phyloP scores from a whole-genome alignment of 225 moss, liverwort and hornwort genomes.

The Rhytidiadelphus loreus region DNA sequence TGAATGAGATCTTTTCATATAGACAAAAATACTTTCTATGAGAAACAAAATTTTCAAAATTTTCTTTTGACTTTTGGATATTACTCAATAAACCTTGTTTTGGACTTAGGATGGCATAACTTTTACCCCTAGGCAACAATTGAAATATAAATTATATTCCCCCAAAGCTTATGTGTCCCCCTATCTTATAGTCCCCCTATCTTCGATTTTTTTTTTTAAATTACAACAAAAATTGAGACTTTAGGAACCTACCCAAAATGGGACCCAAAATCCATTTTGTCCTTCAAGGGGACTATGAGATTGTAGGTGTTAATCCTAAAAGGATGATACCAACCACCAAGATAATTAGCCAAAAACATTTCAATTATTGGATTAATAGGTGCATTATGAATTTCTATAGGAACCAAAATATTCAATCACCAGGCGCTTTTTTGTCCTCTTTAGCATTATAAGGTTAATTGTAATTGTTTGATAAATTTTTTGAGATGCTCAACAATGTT shows the following conservation, averaged over 20 bases:
- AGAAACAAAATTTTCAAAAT: neutral
- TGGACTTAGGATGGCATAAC: neutral
- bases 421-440: neutral
- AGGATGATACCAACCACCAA: rapidly evolving
- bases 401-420: neutral
- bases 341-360: rapidly evolving
- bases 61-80: neutral
- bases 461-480: neutral
- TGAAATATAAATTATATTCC: neutral
- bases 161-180: rapidly evolving
- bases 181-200: no score
- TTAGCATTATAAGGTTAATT: neutral
- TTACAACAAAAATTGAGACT: neutral
- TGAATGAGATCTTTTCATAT: neutral
- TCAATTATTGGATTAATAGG: neutral
- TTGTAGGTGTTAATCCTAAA: rapidly evolving
- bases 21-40: neutral
- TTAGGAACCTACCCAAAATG: neutral
- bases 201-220: no score
- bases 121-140: rapidly evolving
- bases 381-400: neutral
- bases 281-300: rapidly evolving
- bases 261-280: neutral
- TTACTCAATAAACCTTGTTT: rapidly evolving
- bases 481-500: rapidly evolving